Evolutionary conservation across 495 filamentous ascomycete genomes (phyloP).

Genomic region (Penicillium riverlandense): DNA sequence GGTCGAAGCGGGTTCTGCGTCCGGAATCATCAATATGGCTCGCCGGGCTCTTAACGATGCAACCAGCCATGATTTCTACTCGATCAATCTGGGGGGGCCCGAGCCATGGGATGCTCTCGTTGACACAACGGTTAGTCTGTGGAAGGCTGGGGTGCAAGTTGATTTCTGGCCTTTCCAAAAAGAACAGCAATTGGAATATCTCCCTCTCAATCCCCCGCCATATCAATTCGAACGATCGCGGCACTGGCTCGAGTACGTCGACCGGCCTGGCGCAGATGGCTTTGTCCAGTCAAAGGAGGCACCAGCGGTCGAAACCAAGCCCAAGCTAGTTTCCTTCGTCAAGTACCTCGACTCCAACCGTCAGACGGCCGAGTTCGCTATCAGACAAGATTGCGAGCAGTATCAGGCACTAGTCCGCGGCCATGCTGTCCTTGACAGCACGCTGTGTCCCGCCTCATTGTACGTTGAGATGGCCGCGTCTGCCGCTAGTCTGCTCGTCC

Average conservation of each 20-base stretch:
- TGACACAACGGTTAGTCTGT: conserved; percentile 16
- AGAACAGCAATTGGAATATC: conserved; percentile 2
- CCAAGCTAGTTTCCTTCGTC: background rate
- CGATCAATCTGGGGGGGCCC: background rate
- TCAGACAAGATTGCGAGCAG: background rate
- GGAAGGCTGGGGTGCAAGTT: conserved; percentile 13
- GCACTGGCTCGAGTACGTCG: conserved; percentile 23
- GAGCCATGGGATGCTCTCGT: background rate
- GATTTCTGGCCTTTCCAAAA: conserved; percentile 28
- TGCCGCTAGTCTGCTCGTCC: no score
- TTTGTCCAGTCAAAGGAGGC: background rate
- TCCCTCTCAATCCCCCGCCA: conserved; percentile 20
- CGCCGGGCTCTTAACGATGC: conserved; percentile 13
- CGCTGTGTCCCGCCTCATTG: conserved; percentile 34
- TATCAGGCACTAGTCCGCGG: conserved; percentile 6
- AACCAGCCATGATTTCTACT: background rate
- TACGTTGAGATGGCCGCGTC: conserved; percentile 29
- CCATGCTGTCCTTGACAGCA: conserved; percentile 27
- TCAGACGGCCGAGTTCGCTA: background rate
- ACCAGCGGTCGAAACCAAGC: background rate
- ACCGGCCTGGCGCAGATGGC: background rate
- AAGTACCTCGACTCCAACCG: no score
- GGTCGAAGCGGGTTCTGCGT: conserved; percentile 34
- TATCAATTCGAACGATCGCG: conserved; percentile 27
- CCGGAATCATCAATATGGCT: conserved; percentile 22